A percentile compares a stretch with the other conserved stretches of the same genome.
phyloP scores from a whole-genome alignment of 148 eudicot genomes.

The Simmondsia chinensis region DNA sequence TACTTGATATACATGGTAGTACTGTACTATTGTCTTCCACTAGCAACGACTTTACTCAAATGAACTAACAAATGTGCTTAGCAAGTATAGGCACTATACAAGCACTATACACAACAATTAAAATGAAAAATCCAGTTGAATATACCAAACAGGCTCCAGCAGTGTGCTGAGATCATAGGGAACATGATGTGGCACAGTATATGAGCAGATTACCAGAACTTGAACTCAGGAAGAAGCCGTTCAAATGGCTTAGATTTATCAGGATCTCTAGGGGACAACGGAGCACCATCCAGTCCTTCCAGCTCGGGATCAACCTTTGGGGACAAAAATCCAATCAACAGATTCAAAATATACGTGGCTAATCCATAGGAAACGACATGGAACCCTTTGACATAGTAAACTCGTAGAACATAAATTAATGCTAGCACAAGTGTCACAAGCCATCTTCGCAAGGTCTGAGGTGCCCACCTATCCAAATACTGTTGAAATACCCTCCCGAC shows the following conservation, averaged over 20 bases:
- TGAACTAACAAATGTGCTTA: too few relatives aligned
- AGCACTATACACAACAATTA: too few relatives aligned
- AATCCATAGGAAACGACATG: constrained; percentile 70
- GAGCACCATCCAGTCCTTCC: constrained; percentile 58
- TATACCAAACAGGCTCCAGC: neutral
- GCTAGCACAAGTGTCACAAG: constrained; percentile 43
- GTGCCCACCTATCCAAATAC: constrained; percentile 57
- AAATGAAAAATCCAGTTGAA: neutral
- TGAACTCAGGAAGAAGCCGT: constrained; percentile 80
- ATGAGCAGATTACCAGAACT: constrained; percentile 45
- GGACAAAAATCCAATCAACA: constrained; percentile 79
- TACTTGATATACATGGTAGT: too few relatives aligned
- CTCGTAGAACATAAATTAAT: constrained; percentile 36
- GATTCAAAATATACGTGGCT: constrained; percentile 66
- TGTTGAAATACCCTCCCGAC: constrained; percentile 32
- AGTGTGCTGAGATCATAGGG: neutral
- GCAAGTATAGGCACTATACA: too few relatives aligned
- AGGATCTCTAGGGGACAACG: constrained; percentile 48
- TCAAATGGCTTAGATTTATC: constrained; percentile 71
- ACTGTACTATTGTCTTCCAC: too few relatives aligned
- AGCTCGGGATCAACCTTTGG: constrained; percentile 76
- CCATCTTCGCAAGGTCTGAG: constrained; percentile 60
- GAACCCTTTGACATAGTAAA: constrained; percentile 56
- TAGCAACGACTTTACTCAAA: too few relatives aligned
- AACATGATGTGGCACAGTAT: neutral